These are phyloP conservation scores for Citeromyces siamensis DNA, from an alignment of 1,139 yeast species.

Conservation along the genomic window DNA sequence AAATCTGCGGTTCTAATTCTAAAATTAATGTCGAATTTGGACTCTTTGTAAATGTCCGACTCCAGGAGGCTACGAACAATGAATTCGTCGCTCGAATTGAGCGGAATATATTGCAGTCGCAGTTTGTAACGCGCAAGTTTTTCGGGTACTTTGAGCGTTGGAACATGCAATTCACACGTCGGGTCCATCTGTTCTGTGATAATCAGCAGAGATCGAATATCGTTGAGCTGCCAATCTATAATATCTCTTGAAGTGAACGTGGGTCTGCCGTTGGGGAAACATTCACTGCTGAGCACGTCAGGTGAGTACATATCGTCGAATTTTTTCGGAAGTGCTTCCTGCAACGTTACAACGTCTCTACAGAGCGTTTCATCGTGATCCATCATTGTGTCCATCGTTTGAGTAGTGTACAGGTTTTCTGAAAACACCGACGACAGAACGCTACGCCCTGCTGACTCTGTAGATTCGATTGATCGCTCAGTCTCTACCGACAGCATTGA, in stretches of 20 bases:
- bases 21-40: slow-evolving; percentile 36
- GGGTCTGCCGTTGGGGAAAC: slow-evolving; percentile 44
- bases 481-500: slow-evolving; percentile 4
- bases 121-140: slow-evolving; percentile 17
- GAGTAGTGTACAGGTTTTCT: slow-evolving; percentile 10
- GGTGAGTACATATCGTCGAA: slow-evolving; percentile 44
- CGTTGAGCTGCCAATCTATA: slow-evolving; percentile 55
- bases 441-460: neutral
- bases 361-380: neutral
- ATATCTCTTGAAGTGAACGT: slow-evolving; percentile 43
- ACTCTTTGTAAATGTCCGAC: slow-evolving; percentile 49
- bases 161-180: slow-evolving; percentile 5
- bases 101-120: slow-evolving; percentile 33
- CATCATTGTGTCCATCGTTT: slow-evolving; percentile 9
- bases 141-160: slow-evolving; percentile 7
- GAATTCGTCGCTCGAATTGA: slow-evolving; percentile 32
- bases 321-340: slow-evolving; percentile 31
- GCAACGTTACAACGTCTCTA: slow-evolving; percentile 16
- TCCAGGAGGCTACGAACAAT: slow-evolving; percentile 34
- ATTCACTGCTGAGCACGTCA: slow-evolving; percentile 31
- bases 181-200: slow-evolving; percentile 34
- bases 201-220: slow-evolving; percentile 46
- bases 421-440: slow-evolving; percentile 10
- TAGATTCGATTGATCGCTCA: neutral
- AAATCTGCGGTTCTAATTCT: slow-evolving; percentile 44